Base-by-base conservation (phyloP, 768 basidiomycete genomes). In the Dioszegia hungarica region DNA sequence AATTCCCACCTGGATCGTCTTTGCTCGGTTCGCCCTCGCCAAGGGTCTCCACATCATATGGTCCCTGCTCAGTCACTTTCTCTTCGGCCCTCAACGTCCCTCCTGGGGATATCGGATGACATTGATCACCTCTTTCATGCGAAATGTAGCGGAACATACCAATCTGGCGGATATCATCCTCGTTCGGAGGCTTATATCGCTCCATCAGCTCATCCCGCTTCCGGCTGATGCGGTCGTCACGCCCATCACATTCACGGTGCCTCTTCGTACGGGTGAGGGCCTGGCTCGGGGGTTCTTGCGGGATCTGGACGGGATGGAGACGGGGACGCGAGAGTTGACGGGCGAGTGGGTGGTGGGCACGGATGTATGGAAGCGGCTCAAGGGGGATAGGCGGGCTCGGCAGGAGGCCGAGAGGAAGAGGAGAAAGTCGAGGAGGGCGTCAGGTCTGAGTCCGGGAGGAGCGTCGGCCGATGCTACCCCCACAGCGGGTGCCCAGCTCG, bases 271-370 rank as follows among this genome's bases (percentile, higher is more conserved):
- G 8, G 61, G 60, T 0, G 54, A 61, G 6, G 54, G 57, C 11
- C 53, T 67, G 5, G 63, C 65, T 3, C 41, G 62, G 22, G 94
- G 94, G 14, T 85, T 98, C 51, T 82, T 99, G 36, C 36, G 59
- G 34, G 79, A 85, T 6, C 83, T 82, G 53, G 94, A 98, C 70
- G 82, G 54, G 20, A 70, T 80, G 17, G 94, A 99, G 75, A 81
- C 81, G 10, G 93, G 91, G 31, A 74, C 68, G 9, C 82, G 94
- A 3, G 88, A 93, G 68, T 80, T 99, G 28, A 85, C 85, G 1
- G 94, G 91, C 0, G 94, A 99, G 79, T 99, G 94, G 94, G 86
- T 98, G 22, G 87, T 97, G n/a, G 90, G 90, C 33, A 88, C 87
- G 74, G 84, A 84, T 61, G 83, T 93, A 0, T 99, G 94, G 94